These are phyloP conservation scores for Phalaenopsis hybrid DNA, from an alignment of 116 monocot species.

Conservation along the genomic window DNA sequence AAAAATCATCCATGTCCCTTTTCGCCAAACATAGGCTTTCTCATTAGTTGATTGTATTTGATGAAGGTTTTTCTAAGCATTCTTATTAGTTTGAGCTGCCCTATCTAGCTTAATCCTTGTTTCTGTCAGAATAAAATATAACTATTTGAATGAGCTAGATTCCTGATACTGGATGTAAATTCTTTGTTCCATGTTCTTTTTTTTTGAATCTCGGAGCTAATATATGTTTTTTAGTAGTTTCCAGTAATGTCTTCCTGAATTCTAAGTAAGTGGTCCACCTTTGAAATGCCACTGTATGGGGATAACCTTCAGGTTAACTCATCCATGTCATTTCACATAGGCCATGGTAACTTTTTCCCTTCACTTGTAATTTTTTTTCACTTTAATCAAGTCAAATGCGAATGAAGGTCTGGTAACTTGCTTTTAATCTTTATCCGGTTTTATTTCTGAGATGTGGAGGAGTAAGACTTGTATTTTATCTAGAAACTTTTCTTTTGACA, in stretches of 20 bases:
- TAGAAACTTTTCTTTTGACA: neutral
- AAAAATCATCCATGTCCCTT: neutral
- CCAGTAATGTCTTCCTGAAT: neutral
- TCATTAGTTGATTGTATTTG: neutral
- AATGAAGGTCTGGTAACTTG: neutral
- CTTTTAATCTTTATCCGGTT: neutral
- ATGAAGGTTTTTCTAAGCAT: neutral
- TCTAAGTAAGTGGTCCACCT: neutral
- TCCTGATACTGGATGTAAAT: neutral
- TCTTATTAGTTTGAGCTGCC: neutral
- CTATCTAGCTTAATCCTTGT: neutral
- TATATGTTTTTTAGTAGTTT: neutral
- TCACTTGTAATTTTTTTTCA: neutral
- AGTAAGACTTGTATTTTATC: neutral
- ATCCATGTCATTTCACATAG: neutral
- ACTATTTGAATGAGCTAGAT: neutral
- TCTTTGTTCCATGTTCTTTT: neutral
- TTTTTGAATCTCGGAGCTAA: neutral
- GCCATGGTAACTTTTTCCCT: neutral
- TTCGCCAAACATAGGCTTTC: neutral
- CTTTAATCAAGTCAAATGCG: neutral
- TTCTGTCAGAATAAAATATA: neutral
- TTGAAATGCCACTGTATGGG: neutral
- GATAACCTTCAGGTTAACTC: neutral
- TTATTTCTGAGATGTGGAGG: neutral